Evolutionary conservation across 1,139 yeast species (phyloP), one percentile per base, ranked within the genome.

Genomic region (Sugiyamaella japonica): DNA sequence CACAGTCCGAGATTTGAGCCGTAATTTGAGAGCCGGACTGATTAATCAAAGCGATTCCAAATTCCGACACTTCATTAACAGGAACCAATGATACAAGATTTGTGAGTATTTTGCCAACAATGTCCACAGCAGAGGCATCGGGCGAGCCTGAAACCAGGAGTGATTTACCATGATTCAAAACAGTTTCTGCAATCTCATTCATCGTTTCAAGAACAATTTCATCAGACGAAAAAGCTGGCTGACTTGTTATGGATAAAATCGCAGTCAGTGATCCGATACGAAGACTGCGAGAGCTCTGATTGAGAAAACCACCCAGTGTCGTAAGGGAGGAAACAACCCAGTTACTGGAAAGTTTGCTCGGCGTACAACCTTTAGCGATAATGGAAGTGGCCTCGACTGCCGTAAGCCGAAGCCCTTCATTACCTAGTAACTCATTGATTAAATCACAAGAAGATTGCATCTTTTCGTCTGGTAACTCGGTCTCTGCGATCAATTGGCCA

Each of bases 401-500:
- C 1, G 61, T 59, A 31, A 64, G 49, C 9, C 72, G 62, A 37
- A 72, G 61, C 1, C 68, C 59, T 52, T 71, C 74, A 48, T 68
- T 69, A 37, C 59, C 54, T 15, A 70, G 57, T 16, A 68, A 59
- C 12, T 62, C 65, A 17, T 61, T 55, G 23, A 70, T 51, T 5
- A 65, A 59, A 7, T 52, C 55, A 44, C 61, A 57, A 7, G 61
- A 65, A 10, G 52, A 32, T 12, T 58, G 52, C 10, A 57, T 38
- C 9, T 51, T 46, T n/a, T 50, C 48, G 13, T 20, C 13, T 2
- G 46, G 20, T 15, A 48, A 31, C 3, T 39, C 29, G 12, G 13
- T 49, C 36, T 49, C 32, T n/a, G 41, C 16, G 16, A 49, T 34
- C 34, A 51, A 46, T 7, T 39, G 23, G 13, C 54, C 72, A 8